Percentiles rank a stretch among this genome's conserved stretches.
These are phyloP conservation scores for Phoma herbarum DNA, from an alignment of 2,329 filamentous ascomycete genomes.

Conservation along the genomic window DNA sequence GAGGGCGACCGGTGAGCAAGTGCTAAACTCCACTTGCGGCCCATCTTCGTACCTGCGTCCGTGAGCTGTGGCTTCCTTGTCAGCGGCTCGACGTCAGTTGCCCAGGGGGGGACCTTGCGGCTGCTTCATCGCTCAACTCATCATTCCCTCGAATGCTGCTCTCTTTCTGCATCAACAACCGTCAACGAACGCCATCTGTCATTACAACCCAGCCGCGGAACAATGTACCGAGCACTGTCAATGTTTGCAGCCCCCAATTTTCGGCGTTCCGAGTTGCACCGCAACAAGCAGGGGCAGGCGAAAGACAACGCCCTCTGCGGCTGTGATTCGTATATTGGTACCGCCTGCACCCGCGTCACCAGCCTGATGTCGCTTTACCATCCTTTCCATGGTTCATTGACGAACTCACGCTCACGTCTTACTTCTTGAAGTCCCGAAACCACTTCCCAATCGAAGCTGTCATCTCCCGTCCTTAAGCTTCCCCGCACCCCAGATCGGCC, in stretches of 20 bases:
- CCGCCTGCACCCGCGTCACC: slow-evolving; percentile 5
- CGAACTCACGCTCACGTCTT: not conserved
- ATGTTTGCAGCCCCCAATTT: slow-evolving; percentile 10
- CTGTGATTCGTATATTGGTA: slow-evolving; percentile 18
- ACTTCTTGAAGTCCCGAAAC: not conserved
- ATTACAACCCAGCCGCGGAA: not conserved
- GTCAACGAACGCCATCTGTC: not conserved
- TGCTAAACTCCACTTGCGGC: not conserved
- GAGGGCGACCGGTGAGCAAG: slow-evolving; percentile 2
- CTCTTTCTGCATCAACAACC: not conserved
- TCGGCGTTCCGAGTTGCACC: slow-evolving; percentile 9
- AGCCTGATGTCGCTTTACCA: slow-evolving; percentile 12
- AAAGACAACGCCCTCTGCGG: slow-evolving; percentile 18
- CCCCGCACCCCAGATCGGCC: slow-evolving; percentile 1
- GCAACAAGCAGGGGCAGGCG: slow-evolving; percentile 23
- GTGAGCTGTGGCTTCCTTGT: not conserved
- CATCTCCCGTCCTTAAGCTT: not conserved
- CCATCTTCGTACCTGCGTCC: slow-evolving; percentile 1
- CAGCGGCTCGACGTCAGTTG: not conserved
- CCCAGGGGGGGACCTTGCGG: not conserved
- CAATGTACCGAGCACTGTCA: not conserved
- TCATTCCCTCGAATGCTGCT: not conserved
- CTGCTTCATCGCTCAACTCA: not conserved
- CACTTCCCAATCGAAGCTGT: not conserved
- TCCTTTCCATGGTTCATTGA: not conserved